These are phyloP conservation scores for Juglanconis juglandina DNA, from an alignment of 2,329 filamentous ascomycete genomes.

Conservation along the genomic window DNA sequence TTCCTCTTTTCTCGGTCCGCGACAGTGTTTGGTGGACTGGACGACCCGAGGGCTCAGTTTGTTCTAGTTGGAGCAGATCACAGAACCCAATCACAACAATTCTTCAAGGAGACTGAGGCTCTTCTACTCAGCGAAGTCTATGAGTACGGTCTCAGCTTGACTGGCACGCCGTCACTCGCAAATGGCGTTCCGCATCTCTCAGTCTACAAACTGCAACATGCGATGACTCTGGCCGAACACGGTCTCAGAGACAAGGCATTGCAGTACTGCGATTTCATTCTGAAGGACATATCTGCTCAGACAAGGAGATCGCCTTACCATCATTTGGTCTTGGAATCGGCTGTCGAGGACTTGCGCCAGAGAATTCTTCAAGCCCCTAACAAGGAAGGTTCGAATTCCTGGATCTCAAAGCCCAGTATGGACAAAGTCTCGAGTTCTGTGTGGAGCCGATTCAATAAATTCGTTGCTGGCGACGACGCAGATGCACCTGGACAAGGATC, in stretches of 20 bases:
- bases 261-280: slow-evolving; percentile 86
- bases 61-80: slow-evolving; percentile 86
- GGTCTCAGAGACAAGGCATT: slow-evolving; percentile 80
- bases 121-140: slow-evolving; percentile 95
- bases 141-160: slow-evolving; percentile 80
- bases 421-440: slow-evolving; percentile 90
- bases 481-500: slow-evolving; percentile 59
- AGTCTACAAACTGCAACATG: slow-evolving; percentile 88
- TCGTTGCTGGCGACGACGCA: slow-evolving; percentile 86
- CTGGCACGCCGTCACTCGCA: slow-evolving; percentile 51
- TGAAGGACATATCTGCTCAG: slow-evolving; percentile 69
- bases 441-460: slow-evolving; percentile 92
- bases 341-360: slow-evolving; percentile 78
- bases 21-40: slow-evolving; percentile 73
- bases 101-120: slow-evolving; percentile 76
- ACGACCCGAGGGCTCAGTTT: slow-evolving; percentile 75
- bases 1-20: slow-evolving; percentile 77
- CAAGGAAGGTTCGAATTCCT: slow-evolving; percentile 75
- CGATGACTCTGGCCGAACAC: slow-evolving; percentile 76
- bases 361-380: slow-evolving; percentile 76
- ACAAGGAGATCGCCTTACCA: slow-evolving; percentile 86
- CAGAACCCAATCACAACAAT: slow-evolving; percentile 64
- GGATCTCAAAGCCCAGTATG: slow-evolving; percentile 94
- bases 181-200: slow-evolving; percentile 76
- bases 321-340: slow-evolving; percentile 67